These are phyloP conservation scores for Aspergillus vadensis DNA, from an alignment of 2,329 filamentous ascomycete genomes.

Conservation along the genomic window DNA sequence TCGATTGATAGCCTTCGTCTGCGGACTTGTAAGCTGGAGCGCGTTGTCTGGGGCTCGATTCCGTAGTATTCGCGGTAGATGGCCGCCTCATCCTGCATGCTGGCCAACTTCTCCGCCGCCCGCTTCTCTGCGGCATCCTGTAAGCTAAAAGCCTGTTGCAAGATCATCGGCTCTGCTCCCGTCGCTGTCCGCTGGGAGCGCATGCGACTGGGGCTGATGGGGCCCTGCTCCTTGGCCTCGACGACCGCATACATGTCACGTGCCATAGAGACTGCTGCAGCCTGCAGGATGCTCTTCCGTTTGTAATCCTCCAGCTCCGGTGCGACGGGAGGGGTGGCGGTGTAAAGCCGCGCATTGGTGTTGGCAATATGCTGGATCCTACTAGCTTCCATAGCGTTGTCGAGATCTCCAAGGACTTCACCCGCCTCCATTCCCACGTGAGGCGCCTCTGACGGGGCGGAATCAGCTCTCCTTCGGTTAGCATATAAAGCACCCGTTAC, in stretches of 20 bases:
- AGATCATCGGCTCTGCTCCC: constrained; percentile 25
- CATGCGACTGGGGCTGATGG: constrained; percentile 38
- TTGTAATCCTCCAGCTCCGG: constrained; percentile 73
- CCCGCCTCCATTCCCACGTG: constrained; percentile 71
- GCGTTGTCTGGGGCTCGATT: constrained; percentile 49
- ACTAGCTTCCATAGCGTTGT: constrained; percentile 56
- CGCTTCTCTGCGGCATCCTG: constrained; percentile 87
- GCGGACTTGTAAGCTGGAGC: constrained; percentile 56
- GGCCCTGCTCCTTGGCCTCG: constrained; percentile 39
- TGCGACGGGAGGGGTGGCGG: constrained; percentile 70
- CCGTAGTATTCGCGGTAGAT: constrained; percentile 79
- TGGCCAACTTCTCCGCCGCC: constrained; percentile 79
- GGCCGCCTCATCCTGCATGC: constrained; percentile 70
- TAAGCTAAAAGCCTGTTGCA: constrained; percentile 51
- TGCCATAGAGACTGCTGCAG: constrained; percentile 87
- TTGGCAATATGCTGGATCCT: constrained; percentile 64
- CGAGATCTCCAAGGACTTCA: constrained; percentile 50
- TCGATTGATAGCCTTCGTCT: constrained; percentile 70
- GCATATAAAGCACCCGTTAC: constrained; percentile 74
- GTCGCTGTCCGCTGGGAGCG: constrained; percentile 36
- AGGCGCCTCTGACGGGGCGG: constrained; percentile 61
- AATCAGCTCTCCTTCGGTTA: constrained; percentile 64
- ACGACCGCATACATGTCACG: constrained; percentile 76
- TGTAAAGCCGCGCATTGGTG: constrained; percentile 77
- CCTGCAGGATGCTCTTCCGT: constrained; percentile 71